A percentile compares a stretch with the other conserved stretches of the same genome.
These are phyloP conservation scores for Phytopythium chamaehyphon DNA, from an alignment of 352 stramenopile species.

Conservation along the genomic window DNA sequence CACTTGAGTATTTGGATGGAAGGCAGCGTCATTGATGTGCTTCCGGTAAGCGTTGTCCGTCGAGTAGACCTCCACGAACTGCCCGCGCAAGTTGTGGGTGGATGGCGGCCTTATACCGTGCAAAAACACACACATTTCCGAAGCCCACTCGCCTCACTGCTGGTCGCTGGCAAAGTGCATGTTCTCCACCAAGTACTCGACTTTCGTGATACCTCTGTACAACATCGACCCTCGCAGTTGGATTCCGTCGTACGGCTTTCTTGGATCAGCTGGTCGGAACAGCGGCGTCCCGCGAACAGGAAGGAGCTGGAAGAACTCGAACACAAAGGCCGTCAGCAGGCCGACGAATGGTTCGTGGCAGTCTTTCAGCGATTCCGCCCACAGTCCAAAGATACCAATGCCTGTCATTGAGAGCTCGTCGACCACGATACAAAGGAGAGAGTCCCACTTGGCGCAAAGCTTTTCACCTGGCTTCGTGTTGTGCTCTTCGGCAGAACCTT, in stretches of 20 bases:
- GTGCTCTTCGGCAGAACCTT: not conserved
- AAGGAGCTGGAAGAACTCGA: conserved; percentile 12
- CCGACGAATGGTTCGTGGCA: conserved; percentile 8
- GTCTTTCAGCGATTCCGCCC: conserved; percentile 24
- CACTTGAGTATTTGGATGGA: too few species aligned
- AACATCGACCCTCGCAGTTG: conserved; percentile 1
- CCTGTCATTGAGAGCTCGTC: conserved; percentile 23
- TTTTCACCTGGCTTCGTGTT: conserved; percentile 7
- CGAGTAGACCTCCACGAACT: conserved; percentile 8
- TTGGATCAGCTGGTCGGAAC: conserved; percentile 3
- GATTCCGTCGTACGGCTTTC: not conserved
- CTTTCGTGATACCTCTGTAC: conserved; percentile 15
- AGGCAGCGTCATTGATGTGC: not conserved
- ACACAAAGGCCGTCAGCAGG: conserved; percentile 10
- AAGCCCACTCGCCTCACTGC: conserved; percentile 14
- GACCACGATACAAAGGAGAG: conserved; percentile 12
- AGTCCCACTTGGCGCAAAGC: conserved; percentile 8
- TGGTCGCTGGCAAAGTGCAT: conserved; percentile 17
- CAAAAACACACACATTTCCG: conserved; percentile 4
- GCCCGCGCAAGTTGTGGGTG: not conserved
- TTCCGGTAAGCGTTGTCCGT: conserved; percentile 1
- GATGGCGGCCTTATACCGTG: not conserved
- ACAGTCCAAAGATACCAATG: conserved; percentile 18
- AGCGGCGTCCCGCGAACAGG: conserved; percentile 3
- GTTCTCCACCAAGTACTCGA: conserved; percentile 15